Evolutionary conservation across 2,329 filamentous ascomycete species (phyloP), one percentile per base, ranked within the genome.

Genomic region (Monosporascus sp.): DNA sequence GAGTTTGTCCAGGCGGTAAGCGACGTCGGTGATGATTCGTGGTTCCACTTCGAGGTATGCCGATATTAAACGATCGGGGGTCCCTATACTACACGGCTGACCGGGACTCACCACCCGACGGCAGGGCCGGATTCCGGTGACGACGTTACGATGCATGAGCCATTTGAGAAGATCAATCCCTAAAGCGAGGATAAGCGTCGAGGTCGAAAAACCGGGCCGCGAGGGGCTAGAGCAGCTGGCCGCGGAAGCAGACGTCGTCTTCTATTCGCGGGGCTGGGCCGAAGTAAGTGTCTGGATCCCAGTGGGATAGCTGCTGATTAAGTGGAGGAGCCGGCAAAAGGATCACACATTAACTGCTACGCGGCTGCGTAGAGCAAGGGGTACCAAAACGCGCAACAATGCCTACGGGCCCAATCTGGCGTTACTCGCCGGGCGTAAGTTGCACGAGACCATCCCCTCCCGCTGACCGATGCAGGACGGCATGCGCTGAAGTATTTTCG

Each of bases 21-120:
- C 22, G 62, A 62, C 5, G 54, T 64, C 8, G 61, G 69, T 37
- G 64, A 69, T 34, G 66, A 70, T 51, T 73, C 70, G 24, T 90
- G 84, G 86, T 87, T 84, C 73, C 87, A 91, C 72, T 90, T 90
- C 61, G 87, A 90, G 76, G 85, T 84, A 66, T 63, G 66, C 56
- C 48, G 52, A 54, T 54, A 52, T 51, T 34, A 53, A 76, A 26
- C 20, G 31, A 45, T 44, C 27, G 24, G 37, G 51, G 48, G 31
- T 52, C 17, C 40, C n/a, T 41, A 24, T 34, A 14, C 31, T 34
- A 34, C 31, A 11, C 11, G 50, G 38, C 24, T 44, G 54, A 56
- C 53, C 54, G 57, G 54, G 49, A 57, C 56, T 57, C 50, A 56
- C 58, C 53, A 59, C 59, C 56, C 59, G 48, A 53, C 46, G 47